phyloP scores from a whole-genome alignment of 2,329 filamentous ascomycete genomes.

The Aspergillus luchuensis region DNA sequence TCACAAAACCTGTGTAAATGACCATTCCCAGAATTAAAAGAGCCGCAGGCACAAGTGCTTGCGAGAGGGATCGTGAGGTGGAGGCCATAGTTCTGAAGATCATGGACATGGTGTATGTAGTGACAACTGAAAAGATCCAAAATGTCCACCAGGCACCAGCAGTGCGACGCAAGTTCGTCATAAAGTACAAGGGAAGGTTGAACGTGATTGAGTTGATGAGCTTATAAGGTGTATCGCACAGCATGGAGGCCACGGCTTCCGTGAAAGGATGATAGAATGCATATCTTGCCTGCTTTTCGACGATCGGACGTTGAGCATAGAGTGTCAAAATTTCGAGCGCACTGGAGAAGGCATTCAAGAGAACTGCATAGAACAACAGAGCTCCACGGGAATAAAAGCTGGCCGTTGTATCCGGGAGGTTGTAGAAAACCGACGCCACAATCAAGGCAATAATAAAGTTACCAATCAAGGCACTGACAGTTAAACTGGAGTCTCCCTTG shows the following conservation, averaged over 20 bases:
- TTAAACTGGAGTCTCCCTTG: conserved; percentile 71
- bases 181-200: conserved; percentile 79
- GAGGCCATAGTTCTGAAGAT: conserved; percentile 79
- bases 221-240: conserved; percentile 66
- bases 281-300: conserved; percentile 21
- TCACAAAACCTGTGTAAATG: conserved; percentile 51
- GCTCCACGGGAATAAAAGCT: conserved; percentile 77
- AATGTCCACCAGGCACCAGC: conserved; percentile 81
- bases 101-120: conserved; percentile 76
- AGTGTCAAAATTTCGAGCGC: conserved; percentile 60
- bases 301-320: conserved; percentile 18
- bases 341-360: conserved; percentile 78
- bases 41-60: conserved; percentile 56
- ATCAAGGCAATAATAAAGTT: conserved; percentile 75
- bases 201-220: conserved; percentile 71
- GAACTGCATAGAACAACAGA: conserved; percentile 78
- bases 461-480: conserved; percentile 61
- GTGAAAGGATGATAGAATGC: conserved; percentile 23
- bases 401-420: conserved; percentile 63
- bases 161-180: conserved; percentile 74
- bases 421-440: conserved; percentile 76
- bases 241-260: conserved; percentile 4
- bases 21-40: conserved; percentile 42
- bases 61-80: conserved; percentile 63
- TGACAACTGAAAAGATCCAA: conserved; percentile 70